These are phyloP conservation scores for Clavaria fumosa DNA, from an alignment of 768 basidiomycete genomes.

Conservation along the genomic window DNA sequence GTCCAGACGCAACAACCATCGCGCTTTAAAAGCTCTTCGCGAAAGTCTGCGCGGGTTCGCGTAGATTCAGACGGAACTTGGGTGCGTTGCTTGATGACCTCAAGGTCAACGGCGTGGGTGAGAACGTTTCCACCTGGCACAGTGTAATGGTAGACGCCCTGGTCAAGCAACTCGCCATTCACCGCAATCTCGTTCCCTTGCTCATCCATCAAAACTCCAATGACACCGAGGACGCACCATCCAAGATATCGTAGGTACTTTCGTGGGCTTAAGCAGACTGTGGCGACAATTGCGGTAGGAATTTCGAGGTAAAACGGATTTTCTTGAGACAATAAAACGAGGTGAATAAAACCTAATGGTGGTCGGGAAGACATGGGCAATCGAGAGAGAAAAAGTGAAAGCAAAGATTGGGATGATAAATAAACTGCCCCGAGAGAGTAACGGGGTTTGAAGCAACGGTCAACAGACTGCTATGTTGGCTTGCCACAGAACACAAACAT, in stretches of 20 bases:
- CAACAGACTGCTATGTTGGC: too few relatives aligned
- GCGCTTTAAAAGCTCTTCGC: neutral
- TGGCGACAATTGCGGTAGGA: neutral
- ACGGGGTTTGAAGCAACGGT: too few relatives aligned
- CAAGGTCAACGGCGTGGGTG: too few relatives aligned
- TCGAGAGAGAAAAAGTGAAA: too few relatives aligned
- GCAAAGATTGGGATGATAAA: too few relatives aligned
- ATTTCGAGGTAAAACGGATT: slow-evolving; percentile 1
- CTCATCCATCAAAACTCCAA: neutral
- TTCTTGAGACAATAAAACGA: slow-evolving; percentile 1
- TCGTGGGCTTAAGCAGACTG: slow-evolving; percentile 2
- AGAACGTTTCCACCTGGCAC: neutral
- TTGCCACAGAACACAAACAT: too few relatives aligned
- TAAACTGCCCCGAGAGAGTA: too few relatives aligned
- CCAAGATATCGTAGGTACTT: too few relatives aligned
- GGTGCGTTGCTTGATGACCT: too few relatives aligned
- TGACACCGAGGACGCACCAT: too few relatives aligned
- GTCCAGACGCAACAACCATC: slow-evolving; percentile 1
- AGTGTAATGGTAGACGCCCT: neutral
- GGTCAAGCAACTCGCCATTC: neutral
- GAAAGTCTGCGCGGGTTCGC: neutral
- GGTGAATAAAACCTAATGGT: slow-evolving; percentile 1
- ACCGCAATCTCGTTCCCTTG: neutral
- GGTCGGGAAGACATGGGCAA: too few relatives aligned
- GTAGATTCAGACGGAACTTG: neutral